phyloP scores from a whole-genome alignment of 306 rosid genomes.

The Vicia sativa region DNA sequence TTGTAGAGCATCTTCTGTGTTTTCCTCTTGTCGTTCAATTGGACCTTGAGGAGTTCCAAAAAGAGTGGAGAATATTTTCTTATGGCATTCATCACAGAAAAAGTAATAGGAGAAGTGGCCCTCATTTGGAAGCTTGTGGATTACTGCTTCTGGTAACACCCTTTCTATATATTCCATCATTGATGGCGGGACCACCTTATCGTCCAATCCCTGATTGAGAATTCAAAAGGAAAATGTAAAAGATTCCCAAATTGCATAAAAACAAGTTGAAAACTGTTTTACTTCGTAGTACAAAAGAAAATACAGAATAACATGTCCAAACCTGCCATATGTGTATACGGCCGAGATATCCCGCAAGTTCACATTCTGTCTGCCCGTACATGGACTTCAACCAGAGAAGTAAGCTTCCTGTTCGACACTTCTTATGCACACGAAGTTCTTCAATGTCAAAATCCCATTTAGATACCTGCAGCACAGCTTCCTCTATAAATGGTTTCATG shows the following conservation, averaged over 20 bases:
- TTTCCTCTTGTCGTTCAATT: slow-evolving; percentile 43
- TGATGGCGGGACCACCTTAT: slow-evolving; percentile 75
- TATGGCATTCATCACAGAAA: slow-evolving; percentile 85
- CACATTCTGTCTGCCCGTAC: slow-evolving; percentile 79
- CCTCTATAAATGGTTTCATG: slow-evolving; percentile 74
- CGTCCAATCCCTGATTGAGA: slow-evolving; percentile 81
- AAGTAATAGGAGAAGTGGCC: slow-evolving; percentile 88
- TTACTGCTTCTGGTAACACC: slow-evolving; percentile 68
- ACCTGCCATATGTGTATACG: slow-evolving; percentile 96
- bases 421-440: slow-evolving; percentile 77
- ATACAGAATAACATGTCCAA: slow-evolving; percentile 29
- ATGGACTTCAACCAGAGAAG: slow-evolving; percentile 87
- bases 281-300: too few species aligned
- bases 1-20: slow-evolving; percentile 32
- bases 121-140: slow-evolving; percentile 85
- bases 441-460: slow-evolving; percentile 78
- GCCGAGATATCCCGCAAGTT: slow-evolving; percentile 81
- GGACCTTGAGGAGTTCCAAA: slow-evolving; percentile 84
- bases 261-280: slow-evolving; percentile 10
- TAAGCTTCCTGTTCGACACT: slow-evolving; percentile 68
- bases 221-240: slow-evolving; percentile 28
- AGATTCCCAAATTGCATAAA: background rate
- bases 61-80: slow-evolving; percentile 66
- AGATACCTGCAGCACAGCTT: slow-evolving; percentile 79
- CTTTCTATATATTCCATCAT: slow-evolving; percentile 66